Conservation (phyloP, 2,329 filamentous ascomycete species). For the Penicillium sp. region DNA sequence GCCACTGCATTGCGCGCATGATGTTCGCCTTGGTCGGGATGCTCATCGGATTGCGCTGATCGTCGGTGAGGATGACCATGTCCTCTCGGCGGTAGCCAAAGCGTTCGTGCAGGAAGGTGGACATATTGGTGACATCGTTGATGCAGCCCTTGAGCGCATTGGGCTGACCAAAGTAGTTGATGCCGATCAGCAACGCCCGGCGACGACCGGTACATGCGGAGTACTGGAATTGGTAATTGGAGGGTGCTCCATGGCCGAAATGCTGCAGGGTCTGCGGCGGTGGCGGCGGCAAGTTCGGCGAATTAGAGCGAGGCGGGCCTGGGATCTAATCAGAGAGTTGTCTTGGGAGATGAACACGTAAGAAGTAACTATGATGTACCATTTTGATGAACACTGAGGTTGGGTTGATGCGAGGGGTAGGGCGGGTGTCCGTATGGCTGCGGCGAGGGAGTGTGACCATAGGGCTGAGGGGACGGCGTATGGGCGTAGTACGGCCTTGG, state of each 20-base stretch:
- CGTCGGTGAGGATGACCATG: slow-evolving; percentile 95
- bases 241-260: slow-evolving; percentile 80
- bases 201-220: slow-evolving; percentile 85
- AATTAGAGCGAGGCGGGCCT: slow-evolving; percentile 57
- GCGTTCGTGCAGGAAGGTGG: slow-evolving; percentile 78
- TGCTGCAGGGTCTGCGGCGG: slow-evolving; percentile 70
- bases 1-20: slow-evolving; percentile 93
- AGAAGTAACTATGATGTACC: slow-evolving; percentile 7
- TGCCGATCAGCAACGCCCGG: slow-evolving; percentile 89
- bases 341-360: slow-evolving; percentile 14
- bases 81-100: slow-evolving; percentile 93
- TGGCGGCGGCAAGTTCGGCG: slow-evolving; percentile 64
- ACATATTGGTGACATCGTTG: slow-evolving; percentile 98
- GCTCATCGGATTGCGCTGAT: slow-evolving; percentile 96
- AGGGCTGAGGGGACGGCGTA: slow-evolving; percentile 4
- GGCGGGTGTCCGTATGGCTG: slow-evolving; percentile 11
- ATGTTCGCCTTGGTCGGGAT: slow-evolving; percentile 96
- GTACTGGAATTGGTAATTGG: slow-evolving; percentile 85
- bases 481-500: slow-evolving; percentile 11
- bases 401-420: slow-evolving; percentile 17
- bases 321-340: background rate
- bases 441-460: slow-evolving; percentile 14
- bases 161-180: slow-evolving; percentile 93
- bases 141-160: slow-evolving; percentile 91
- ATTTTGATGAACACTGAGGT: slow-evolving; percentile 15